Evolutionary conservation across 2,329 filamentous ascomycete genomes (phyloP), one percentile per base, ranked within the genome.

Genomic region (Paramyrothecium roridum): DNA sequence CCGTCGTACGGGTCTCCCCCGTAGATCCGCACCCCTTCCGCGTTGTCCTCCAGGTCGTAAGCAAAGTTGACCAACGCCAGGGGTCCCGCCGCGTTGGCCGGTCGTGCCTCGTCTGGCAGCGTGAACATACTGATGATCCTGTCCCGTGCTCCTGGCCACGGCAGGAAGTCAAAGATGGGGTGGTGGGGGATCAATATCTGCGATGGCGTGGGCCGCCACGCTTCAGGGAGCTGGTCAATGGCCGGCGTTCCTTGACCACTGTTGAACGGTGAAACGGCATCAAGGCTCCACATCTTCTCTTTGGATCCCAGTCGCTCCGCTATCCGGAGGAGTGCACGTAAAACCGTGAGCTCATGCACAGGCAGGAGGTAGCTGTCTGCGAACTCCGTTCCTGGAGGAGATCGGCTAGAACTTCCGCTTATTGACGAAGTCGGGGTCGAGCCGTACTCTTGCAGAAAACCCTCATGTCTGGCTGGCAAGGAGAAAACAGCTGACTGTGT

Each of bases 21-120:
- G 64, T 75, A 79, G 57, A 86, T 74, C 13, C 77, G 65, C 52
- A 79, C 61, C 1, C 82, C 82, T 59, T 85, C 82, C 0, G 75
- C 65, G 3, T 63, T 67, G 59, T 86, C 81, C 60, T 86, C 82
- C 48, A 86, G 66, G 60, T 86, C 83, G 54, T 83, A 83, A 2
- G 79, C 74, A 51, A 86, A 72, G 54, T 80, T 76, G 22, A 80
- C 66, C 21, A 84, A 67, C 6, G 74, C 80, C 58, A 80, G 68
- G 16, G 74, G 72, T 7, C 76, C 73, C 20, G 73, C 71, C 1
- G 80, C 80, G 10, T 69, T 66, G 2, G 75, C 67, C 13, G 82
- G 82, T 30, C 81, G 76, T 40, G 75, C 59, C 33, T 74, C 66
- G 2, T 75, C 73, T 0, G 81, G 81, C 30, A 85, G 67, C 17